These are phyloP conservation scores for Deinandra increscens DNA, from an alignment of 129 eudicot species.

Conservation along the genomic window DNA sequence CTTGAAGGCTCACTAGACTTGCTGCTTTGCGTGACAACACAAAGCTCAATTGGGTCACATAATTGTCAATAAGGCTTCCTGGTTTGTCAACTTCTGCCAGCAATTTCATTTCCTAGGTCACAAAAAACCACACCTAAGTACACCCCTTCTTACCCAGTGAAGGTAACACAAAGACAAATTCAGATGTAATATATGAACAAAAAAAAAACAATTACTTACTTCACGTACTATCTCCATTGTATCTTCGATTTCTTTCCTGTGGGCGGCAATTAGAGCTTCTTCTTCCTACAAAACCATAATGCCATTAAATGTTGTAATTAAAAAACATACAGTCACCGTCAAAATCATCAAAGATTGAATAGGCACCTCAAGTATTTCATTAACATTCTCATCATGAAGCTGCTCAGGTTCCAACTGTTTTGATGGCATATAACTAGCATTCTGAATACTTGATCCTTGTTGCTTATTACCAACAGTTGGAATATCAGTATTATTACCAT, in stretches of 20 bases:
- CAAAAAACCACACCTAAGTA: neutral
- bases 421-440: slow-evolving; percentile 34
- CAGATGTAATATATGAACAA: neutral
- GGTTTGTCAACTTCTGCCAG: slow-evolving; percentile 97
- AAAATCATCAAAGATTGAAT: slow-evolving; percentile 3
- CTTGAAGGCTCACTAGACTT: slow-evolving; percentile 84
- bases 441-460: slow-evolving; percentile 45
- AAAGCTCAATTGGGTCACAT: slow-evolving; percentile 78
- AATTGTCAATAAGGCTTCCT: slow-evolving; percentile 87
- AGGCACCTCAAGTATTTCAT: slow-evolving; percentile 85
- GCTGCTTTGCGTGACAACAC: slow-evolving; percentile 95
- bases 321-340: neutral
- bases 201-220: slow-evolving; percentile 38
- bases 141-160: neutral
- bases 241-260: slow-evolving; percentile 94
- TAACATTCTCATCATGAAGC: slow-evolving; percentile 68
- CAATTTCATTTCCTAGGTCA: slow-evolving; percentile 86
- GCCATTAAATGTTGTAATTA: neutral
- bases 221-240: slow-evolving; percentile 99
- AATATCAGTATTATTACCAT: slow-evolving; percentile 37
- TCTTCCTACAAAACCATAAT: slow-evolving; percentile 58
- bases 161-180: neutral
- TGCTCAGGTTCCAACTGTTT: slow-evolving; percentile 53
- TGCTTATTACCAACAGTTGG: slow-evolving; percentile 47
- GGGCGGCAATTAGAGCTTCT: slow-evolving; percentile 92